phyloP scores from a whole-genome alignment of 768 basidiomycete genomes.

The Pisolithus orientalis region DNA sequence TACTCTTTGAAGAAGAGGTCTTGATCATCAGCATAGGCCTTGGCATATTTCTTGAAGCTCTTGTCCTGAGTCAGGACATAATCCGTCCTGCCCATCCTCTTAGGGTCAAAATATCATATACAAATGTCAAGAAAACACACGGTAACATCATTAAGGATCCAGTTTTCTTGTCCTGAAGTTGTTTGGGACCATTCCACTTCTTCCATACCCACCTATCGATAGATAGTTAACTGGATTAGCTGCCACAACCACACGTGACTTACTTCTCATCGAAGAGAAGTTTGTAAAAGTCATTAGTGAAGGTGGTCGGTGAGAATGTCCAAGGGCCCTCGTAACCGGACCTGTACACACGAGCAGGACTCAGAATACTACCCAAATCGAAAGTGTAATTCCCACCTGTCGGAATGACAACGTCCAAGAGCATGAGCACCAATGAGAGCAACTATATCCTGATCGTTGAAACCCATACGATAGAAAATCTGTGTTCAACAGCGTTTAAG shows the following conservation, averaged over 20 bases:
- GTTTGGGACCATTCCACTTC: conserved; percentile 93
- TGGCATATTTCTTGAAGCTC: conserved; percentile 82
- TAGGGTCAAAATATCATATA: not conserved
- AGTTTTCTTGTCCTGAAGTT: conserved; percentile 89
- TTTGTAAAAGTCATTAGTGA: conserved; percentile 84
- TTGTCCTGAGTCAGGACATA: conserved; percentile 88
- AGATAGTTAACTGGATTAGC: not conserved
- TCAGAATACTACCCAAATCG: not conserved
- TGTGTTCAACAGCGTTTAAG: conserved; percentile 8
- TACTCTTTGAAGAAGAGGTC: conserved; percentile 93
- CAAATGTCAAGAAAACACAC: conserved; percentile 36
- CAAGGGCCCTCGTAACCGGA: conserved; percentile 89
- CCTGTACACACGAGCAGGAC: conserved; percentile 21
- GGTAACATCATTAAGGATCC: conserved; percentile 92
- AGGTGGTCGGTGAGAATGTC: conserved; percentile 88
- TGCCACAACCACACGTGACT: conserved; percentile 5
- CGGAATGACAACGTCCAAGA: conserved; percentile 88
- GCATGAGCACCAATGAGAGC: conserved; percentile 93
- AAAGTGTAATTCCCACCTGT: conserved; percentile 42
- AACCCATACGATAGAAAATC: conserved; percentile 79
- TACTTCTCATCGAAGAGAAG: conserved; percentile 84
- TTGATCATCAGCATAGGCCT: conserved; percentile 81
- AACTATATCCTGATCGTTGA: conserved; percentile 97
- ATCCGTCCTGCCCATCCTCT: conserved; percentile 52
- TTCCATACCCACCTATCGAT: conserved; percentile 74